A percentile compares a stretch with the other conserved stretches of the same genome.
These are phyloP conservation scores for Aphanocladium album DNA, from an alignment of 2,329 filamentous ascomycete genomes.

Conservation along the genomic window DNA sequence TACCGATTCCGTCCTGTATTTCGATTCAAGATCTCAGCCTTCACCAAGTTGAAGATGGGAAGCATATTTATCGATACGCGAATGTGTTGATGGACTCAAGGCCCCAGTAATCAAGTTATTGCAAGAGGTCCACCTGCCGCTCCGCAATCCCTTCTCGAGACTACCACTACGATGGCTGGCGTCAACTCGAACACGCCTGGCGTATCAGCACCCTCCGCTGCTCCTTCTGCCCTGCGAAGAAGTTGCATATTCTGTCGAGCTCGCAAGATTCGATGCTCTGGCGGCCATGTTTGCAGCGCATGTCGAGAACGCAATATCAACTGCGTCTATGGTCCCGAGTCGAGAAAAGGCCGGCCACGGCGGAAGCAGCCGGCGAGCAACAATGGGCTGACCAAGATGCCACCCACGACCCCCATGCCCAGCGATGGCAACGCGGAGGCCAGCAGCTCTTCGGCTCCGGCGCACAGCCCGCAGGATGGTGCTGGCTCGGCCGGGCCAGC, in stretches of 20 bases:
- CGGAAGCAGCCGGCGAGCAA: not conserved
- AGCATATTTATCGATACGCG: not conserved
- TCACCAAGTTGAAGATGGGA: not conserved
- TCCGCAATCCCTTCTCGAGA: no score
- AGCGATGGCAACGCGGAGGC: not conserved
- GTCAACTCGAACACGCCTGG: not conserved
- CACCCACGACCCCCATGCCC: not conserved
- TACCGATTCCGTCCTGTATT: not conserved
- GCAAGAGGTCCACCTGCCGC: not conserved
- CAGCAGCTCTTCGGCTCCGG: not conserved
- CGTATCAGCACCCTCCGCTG: not conserved
- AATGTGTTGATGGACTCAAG: not conserved
- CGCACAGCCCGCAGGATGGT: not conserved
- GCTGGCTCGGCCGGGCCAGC: not conserved
- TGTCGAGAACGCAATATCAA: not conserved
- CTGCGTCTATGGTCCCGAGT: not conserved
- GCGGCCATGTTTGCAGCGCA: not conserved
- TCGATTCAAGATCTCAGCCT: not conserved
- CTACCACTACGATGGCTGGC: not conserved
- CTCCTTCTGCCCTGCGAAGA: not conserved
- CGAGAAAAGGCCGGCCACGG: not conserved
- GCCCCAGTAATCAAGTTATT: not conserved
- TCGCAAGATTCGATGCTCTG: not conserved
- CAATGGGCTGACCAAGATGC: not conserved
- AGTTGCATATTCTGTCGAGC: not conserved